Percentiles rank a stretch among this genome's conserved stretches.
phyloP scores from a whole-genome alignment of 2,329 filamentous ascomycete species.

The Mariannaea elegans region DNA sequence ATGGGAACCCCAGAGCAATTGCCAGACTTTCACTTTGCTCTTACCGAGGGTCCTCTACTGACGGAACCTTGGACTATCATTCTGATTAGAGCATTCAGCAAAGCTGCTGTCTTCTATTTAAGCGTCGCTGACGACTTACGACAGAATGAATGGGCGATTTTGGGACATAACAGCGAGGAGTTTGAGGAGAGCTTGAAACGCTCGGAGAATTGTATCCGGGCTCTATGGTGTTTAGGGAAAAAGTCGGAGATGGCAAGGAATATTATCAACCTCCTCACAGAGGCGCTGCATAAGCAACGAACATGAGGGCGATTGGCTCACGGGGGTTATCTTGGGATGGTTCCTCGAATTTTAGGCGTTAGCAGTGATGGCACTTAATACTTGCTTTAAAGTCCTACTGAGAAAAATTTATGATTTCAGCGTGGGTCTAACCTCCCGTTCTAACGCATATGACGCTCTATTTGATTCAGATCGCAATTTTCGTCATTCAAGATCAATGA shows the following conservation, averaged over 20 bases:
- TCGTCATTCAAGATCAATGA: too few relatives aligned
- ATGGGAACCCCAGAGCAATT: constrained; percentile 28
- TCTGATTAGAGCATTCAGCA: constrained; percentile 60
- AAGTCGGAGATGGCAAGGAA: constrained; percentile 58
- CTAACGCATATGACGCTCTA: too few relatives aligned
- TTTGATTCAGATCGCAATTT: too few relatives aligned
- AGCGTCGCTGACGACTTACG: constrained; percentile 38
- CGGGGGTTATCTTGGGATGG: too few relatives aligned
- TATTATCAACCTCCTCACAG: constrained; percentile 29
- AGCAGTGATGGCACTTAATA: too few relatives aligned
- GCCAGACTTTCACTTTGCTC: constrained; percentile 59
- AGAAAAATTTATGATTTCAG: too few relatives aligned
- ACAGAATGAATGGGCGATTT: constrained; percentile 30
- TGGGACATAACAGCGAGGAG: constrained; percentile 35
- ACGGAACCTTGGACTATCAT: constrained; percentile 68
- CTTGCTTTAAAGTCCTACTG: too few relatives aligned
- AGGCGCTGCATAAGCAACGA: neutral
- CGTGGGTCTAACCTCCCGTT: too few relatives aligned
- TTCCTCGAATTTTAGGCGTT: too few relatives aligned
- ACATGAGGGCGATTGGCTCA: neutral
- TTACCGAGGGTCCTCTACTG: constrained; percentile 62
- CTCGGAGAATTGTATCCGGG: constrained; percentile 59
- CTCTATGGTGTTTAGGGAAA: constrained; percentile 61
- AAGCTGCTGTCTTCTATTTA: constrained; percentile 51
- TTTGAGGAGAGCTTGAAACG: constrained; percentile 44